A percentile compares a stretch with the other conserved stretches of the same genome.
phyloP scores from a whole-genome alignment of 768 basidiomycete genomes.

The Suillus occidentalis region DNA sequence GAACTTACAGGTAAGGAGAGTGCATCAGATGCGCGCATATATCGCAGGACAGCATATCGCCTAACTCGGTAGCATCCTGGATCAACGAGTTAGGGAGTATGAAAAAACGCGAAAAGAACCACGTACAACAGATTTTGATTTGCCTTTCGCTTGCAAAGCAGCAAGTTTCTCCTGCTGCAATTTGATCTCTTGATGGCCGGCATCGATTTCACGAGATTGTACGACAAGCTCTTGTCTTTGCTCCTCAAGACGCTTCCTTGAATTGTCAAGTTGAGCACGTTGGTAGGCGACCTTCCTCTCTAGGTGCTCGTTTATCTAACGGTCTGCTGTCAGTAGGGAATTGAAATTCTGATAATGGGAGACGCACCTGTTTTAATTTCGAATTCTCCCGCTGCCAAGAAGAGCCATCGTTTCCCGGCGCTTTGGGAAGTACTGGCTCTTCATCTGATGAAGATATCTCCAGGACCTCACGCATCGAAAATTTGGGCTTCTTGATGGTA shows the following conservation, averaged over 20 bases:
- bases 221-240: conserved; percentile 8
- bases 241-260: conserved; percentile 15
- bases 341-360: background rate
- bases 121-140: background rate
- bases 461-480: conserved; percentile 40
- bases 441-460: conserved; percentile 65
- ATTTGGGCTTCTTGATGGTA: conserved; percentile 11
- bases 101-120: background rate
- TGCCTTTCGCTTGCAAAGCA: background rate
- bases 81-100: conserved; percentile 1
- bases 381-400: conserved; percentile 41
- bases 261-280: conserved; percentile 18
- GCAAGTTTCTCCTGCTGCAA: background rate
- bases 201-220: background rate
- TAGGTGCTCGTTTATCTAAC: background rate
- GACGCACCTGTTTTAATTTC: conserved; percentile 43
- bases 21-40: conserved; percentile 67
- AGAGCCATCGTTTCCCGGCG: conserved; percentile 14
- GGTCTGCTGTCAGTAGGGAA: background rate
- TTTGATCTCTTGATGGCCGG: background rate
- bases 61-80: conserved; percentile 46
- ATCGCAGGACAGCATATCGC: conserved; percentile 60
- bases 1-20: conserved; percentile 61
- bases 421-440: conserved; percentile 5
- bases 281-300: conserved; percentile 11